Evolutionary conservation across 306 rosid species (phyloP).

Genomic region (Vigna angularis): DNA sequence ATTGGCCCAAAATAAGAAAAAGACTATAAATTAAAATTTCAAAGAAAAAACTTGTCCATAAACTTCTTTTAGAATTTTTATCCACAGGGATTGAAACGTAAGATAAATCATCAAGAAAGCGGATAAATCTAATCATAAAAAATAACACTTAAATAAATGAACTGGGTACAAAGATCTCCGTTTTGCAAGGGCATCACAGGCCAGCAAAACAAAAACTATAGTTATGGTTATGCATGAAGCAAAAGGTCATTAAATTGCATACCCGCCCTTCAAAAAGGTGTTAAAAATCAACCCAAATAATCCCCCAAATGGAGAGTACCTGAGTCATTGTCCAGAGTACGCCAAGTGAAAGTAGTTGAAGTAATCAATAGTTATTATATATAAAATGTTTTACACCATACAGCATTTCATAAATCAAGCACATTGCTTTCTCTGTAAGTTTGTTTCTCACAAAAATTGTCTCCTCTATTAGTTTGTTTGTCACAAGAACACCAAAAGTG

Average conservation of each 20-base stretch:
- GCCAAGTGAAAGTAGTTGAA: conserved; percentile 23
- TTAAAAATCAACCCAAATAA: neutral
- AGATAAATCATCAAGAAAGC: conserved; percentile 24
- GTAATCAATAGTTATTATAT: neutral
- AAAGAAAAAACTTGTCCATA: neutral
- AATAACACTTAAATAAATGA: conserved; percentile 12
- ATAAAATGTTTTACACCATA: neutral
- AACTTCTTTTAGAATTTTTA: neutral
- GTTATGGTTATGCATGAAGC: neutral
- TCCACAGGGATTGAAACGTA: conserved; percentile 9
- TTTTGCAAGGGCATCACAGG: conserved; percentile 17
- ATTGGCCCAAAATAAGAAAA: conserved; percentile 9
- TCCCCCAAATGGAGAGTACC: neutral
- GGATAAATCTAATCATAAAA: neutral
- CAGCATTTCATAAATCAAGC: conserved; percentile 3
- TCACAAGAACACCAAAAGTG: neutral
- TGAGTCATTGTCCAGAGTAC: neutral
- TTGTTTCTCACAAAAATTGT: neutral
- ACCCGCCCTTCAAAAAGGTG: neutral
- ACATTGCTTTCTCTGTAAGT: conserved; percentile 2
- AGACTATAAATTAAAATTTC: neutral
- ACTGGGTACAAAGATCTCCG: neutral
- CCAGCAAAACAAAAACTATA: neutral
- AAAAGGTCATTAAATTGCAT: conserved; percentile 14
- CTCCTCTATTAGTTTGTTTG: neutral